Conservation (phyloP, 305 asterid genomes). For the Plantago lanceolata region DNA sequence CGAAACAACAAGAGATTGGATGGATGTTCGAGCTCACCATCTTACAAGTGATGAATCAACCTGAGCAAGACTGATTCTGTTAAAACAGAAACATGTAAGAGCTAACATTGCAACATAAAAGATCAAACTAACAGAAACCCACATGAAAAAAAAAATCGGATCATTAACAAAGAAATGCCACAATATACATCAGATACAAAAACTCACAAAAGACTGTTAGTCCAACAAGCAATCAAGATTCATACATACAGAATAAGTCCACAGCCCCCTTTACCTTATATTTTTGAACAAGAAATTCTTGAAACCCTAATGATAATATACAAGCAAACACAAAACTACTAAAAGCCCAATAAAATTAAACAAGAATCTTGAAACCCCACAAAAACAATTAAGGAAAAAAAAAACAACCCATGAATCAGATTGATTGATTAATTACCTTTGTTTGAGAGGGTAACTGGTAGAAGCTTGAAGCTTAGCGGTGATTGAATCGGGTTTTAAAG, state of each 20-base stretch:
- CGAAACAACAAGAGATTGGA: constrained; percentile 18
- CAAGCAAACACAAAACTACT: no score
- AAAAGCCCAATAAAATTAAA: no score
- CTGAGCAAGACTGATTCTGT: constrained; percentile 42
- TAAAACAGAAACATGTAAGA: constrained; percentile 21
- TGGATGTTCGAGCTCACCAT: constrained; percentile 55
- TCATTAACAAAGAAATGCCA: constrained; percentile 7
- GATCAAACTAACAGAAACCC: neutral
- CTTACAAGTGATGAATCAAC: constrained; percentile 34
- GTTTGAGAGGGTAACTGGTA: no score
- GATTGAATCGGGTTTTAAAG: neutral
- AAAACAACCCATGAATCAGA: neutral
- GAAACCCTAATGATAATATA: no score
- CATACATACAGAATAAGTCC: no score
- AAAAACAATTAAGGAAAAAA: neutral
- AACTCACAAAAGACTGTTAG: constrained; percentile 9
- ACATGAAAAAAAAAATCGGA: constrained; percentile 4
- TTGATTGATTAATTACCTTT: no score
- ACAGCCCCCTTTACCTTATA: no score
- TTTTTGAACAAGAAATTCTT: no score
- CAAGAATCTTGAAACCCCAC: no score
- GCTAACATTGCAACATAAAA: constrained; percentile 15
- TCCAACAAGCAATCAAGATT: neutral
- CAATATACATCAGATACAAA: constrained; percentile 1
- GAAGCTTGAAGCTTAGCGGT: no score